Percentiles rank a stretch among this genome's conserved stretches.
These are phyloP conservation scores for Solanum hybrid DNA, from an alignment of 305 asterid species.

Conservation along the genomic window DNA sequence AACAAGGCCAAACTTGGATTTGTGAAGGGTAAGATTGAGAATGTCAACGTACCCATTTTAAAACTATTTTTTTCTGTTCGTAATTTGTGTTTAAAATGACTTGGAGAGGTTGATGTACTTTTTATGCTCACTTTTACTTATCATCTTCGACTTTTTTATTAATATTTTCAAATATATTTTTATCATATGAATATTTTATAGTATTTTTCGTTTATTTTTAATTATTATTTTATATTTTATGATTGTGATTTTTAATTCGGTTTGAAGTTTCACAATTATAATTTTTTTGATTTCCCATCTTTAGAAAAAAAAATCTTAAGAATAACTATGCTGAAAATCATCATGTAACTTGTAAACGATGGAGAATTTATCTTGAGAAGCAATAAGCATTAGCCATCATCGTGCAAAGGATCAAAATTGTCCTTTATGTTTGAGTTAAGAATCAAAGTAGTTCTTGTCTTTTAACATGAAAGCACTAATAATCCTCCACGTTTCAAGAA, in stretches of 20 bases:
- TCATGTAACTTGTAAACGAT: neutral
- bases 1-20: constrained; percentile 22
- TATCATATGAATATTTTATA: no score
- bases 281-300: no score
- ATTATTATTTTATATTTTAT: no score
- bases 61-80: neutral
- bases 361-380: neutral
- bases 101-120: neutral
- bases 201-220: no score
- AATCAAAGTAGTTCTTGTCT: neutral
- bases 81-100: neutral
- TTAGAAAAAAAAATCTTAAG: neutral
- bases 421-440: neutral
- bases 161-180: neutral
- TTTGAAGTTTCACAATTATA: neutral
- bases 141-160: no score
- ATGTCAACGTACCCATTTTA: neutral
- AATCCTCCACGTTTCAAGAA: neutral
- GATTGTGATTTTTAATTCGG: neutral
- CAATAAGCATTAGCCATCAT: neutral
- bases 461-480: neutral
- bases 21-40: constrained; percentile 31
- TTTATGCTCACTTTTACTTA: neutral
- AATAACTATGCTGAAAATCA: neutral
- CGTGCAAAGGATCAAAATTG: neutral